Evolutionary conservation across 768 basidiomycete species (phyloP).

Genomic region (Tubosaeta sp.): DNA sequence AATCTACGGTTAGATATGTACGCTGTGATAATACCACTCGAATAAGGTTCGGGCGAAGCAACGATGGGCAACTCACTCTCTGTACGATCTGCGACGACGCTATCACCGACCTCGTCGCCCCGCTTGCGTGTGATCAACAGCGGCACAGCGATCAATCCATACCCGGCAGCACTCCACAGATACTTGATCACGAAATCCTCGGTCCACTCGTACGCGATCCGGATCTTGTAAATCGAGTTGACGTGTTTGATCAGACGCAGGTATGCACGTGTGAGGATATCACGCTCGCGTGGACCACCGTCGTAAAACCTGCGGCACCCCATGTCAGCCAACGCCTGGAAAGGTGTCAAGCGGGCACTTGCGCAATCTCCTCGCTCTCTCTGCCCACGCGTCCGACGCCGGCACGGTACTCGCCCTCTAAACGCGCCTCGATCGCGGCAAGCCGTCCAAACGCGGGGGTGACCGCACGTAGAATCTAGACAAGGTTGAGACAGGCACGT

Average conservation of each 20-base stretch:
- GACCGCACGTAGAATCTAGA: too few relatives aligned
- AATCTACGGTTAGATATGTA: conserved; percentile 93
- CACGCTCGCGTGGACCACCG: conserved; percentile 77
- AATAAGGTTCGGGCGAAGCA: too few relatives aligned
- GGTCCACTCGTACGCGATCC: conserved; percentile 91
- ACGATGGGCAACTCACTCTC: too few relatives aligned
- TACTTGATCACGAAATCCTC: conserved; percentile 98
- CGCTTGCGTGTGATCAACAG: too few relatives aligned
- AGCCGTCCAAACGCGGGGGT: too few relatives aligned
- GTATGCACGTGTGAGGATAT: conserved; percentile 78
- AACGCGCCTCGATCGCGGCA: conserved; percentile 12
- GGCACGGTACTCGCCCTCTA: conserved; percentile 31
- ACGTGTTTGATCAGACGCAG: conserved; percentile 79
- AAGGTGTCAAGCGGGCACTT: conserved; percentile 27
- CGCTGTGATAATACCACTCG: conserved; percentile 39
- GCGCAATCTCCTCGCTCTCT: conserved; percentile 93
- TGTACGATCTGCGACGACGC: too few relatives aligned
- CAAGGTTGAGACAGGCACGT: not conserved
- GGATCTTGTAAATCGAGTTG: conserved; percentile 91
- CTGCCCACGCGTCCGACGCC: conserved; percentile 83
- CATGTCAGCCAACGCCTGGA: not conserved
- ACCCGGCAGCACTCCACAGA: conserved; percentile 26
- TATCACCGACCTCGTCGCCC: too few relatives aligned
- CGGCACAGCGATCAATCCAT: too few relatives aligned
- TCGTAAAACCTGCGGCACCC: conserved; percentile 79